A percentile compares a stretch with the other conserved stretches of the same genome.
Evolutionary conservation across 2,329 filamentous ascomycete genomes (phyloP).

Genomic region (Chrysoporthe austroafricana): DNA sequence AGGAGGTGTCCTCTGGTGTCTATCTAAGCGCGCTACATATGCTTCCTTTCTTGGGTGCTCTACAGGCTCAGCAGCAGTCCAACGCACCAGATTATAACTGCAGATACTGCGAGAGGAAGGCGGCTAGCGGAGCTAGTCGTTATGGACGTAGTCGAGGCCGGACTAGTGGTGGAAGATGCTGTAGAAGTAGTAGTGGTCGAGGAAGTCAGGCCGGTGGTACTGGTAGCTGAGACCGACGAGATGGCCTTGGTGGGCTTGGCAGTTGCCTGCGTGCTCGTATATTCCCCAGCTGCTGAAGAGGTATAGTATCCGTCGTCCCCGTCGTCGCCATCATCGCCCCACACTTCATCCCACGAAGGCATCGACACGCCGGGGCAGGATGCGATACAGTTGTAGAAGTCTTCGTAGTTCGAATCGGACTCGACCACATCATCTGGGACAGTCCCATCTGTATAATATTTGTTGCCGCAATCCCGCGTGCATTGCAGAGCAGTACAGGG

Average conservation of each 20-base stretch:
- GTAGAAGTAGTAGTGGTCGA: neutral
- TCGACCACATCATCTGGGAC: neutral
- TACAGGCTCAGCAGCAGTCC: neutral
- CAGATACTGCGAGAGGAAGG: neutral
- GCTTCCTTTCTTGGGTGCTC: neutral
- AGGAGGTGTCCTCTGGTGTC: too few species aligned
- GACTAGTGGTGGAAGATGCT: neutral
- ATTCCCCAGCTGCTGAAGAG: neutral
- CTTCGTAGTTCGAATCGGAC: neutral
- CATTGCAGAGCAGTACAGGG: conserved; percentile 28
- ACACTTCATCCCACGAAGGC: conserved; percentile 1
- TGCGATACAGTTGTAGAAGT: conserved; percentile 4
- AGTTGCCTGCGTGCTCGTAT: neutral
- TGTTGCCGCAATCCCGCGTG: conserved; percentile 24
- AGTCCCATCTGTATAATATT: conserved; percentile 18
- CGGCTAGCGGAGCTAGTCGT: conserved; percentile 3
- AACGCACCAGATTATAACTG: neutral
- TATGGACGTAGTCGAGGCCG: neutral
- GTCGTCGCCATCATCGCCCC: conserved; percentile 15
- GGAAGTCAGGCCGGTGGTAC: neutral
- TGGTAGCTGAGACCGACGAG: neutral
- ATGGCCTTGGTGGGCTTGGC: conserved; percentile 7
- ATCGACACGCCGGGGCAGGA: conserved; percentile 5
- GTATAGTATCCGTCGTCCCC: neutral
- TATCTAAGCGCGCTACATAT: too few species aligned